Conservation (phyloP, 1,139 yeast species). For the Suhomyces chickasaworum region DNA sequence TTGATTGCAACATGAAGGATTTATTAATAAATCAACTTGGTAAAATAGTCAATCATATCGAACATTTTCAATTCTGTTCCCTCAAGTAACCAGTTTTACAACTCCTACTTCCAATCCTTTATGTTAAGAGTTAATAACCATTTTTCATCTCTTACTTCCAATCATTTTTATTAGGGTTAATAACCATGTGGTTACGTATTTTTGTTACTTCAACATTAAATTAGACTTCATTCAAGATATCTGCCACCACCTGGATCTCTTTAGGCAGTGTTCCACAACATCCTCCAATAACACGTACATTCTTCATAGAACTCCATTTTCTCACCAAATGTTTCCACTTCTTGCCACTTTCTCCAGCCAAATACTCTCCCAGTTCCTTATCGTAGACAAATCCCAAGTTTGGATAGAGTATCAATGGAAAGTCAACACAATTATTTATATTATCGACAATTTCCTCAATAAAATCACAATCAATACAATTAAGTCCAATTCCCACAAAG, state of each 20-base stretch:
- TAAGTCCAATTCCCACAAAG: conserved; percentile 42
- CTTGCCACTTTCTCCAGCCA: conserved; percentile 20
- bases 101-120: too few species aligned
- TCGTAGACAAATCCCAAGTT: conserved; percentile 58
- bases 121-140: too few species aligned
- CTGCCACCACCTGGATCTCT: conserved; percentile 35
- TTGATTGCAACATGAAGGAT: too few species aligned
- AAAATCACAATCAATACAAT: conserved; percentile 36
- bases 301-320: conserved; percentile 36
- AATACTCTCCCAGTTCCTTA: conserved; percentile 25
- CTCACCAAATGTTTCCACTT: conserved; percentile 33
- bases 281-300: conserved; percentile 52
- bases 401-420: conserved; percentile 51
- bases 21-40: too few species aligned
- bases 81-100: too few species aligned
- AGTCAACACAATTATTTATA: conserved; percentile 20
- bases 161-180: too few species aligned
- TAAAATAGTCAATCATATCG: too few species aligned
- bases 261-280: conserved; percentile 58
- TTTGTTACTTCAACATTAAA: too few species aligned
- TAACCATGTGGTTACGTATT: too few species aligned
- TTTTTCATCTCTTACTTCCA: too few species aligned
- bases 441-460: conserved; percentile 24
- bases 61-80: too few species aligned
- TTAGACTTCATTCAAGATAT: not conserved